Conservation (phyloP, 208 protist genomes). For the Vickermania spadyakhi region DNA sequence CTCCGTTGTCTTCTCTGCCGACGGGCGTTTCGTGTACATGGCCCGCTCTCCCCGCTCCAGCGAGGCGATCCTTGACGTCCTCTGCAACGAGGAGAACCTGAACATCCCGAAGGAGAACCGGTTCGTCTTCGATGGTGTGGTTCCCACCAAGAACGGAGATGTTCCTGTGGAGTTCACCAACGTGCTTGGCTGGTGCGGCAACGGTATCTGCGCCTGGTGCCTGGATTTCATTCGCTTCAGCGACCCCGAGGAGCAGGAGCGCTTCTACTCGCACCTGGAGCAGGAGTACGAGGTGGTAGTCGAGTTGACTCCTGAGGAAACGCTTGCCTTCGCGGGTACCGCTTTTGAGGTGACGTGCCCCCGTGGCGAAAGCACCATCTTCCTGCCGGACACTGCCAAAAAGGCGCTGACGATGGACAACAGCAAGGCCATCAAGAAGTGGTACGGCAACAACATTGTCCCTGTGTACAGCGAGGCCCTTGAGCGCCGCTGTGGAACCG, state of each 20-base stretch:
- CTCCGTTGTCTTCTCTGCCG: slow-evolving; percentile 47
- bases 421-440: slow-evolving; percentile 6
- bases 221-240: slow-evolving; percentile 17
- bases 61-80: slow-evolving; percentile 39
- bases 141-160: neutral
- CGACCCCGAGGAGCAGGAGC: slow-evolving; percentile 6
- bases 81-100: slow-evolving; percentile 52
- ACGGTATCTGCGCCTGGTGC: slow-evolving; percentile 17
- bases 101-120: slow-evolving; percentile 57
- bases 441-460: slow-evolving; percentile 13
- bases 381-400: slow-evolving; percentile 12
- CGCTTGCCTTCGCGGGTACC: slow-evolving; percentile 11
- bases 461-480: slow-evolving; percentile 3
- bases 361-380: slow-evolving; percentile 4
- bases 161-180: slow-evolving; percentile 10
- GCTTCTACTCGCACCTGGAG: slow-evolving; percentile 13
- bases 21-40: slow-evolving; percentile 66
- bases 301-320: slow-evolving; percentile 8
- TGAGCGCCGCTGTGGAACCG: slow-evolving; percentile 8
- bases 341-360: slow-evolving; percentile 11
- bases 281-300: slow-evolving; percentile 9
- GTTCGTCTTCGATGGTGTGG: slow-evolving; percentile 32
- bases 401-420: slow-evolving; percentile 8
- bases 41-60: slow-evolving; percentile 37
- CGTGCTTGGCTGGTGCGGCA: slow-evolving; percentile 18